Evolutionary conservation across 2,329 filamentous ascomycete species (phyloP).

Genomic region (Calonectria pteridis): DNA sequence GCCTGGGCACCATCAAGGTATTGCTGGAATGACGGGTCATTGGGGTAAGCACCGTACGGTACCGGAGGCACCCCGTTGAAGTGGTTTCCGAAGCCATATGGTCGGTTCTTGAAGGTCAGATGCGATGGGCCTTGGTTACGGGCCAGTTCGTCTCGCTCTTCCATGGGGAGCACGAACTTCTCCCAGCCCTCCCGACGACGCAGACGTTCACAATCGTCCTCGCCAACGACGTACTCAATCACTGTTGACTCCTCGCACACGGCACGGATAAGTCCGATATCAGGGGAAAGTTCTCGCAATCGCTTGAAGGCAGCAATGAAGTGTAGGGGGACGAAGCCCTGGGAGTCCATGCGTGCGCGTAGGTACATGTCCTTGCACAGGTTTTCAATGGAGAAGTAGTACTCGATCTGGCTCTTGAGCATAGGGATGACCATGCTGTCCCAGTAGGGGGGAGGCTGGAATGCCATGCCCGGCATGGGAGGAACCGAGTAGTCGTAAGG

Average conservation of each 20-base stretch:
- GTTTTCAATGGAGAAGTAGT: constrained; percentile 98
- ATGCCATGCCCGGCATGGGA: constrained; percentile 53
- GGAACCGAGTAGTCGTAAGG: constrained; percentile 56
- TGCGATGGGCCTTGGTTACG: constrained; percentile 76
- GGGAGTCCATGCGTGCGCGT: constrained; percentile 91
- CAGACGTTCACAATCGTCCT: constrained; percentile 83
- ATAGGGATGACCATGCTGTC: constrained; percentile 61
- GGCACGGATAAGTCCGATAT: constrained; percentile 79
- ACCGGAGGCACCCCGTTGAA: constrained; percentile 49
- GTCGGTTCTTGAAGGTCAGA: constrained; percentile 52
- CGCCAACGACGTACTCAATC: constrained; percentile 80
- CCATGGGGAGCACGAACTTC: constrained; percentile 80
- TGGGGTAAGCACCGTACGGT: constrained; percentile 48
- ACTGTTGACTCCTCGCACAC: constrained; percentile 79
- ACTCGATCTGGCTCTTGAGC: constrained; percentile 75
- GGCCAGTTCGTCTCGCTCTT: constrained; percentile 78
- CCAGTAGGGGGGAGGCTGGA: constrained; percentile 61
- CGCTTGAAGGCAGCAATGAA: constrained; percentile 91
- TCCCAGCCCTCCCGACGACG: constrained; percentile 83
- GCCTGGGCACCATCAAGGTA: constrained; percentile 48
- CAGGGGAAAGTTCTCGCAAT: constrained; percentile 61
- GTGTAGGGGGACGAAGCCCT: constrained; percentile 87
- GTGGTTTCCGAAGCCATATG: constrained; percentile 45
- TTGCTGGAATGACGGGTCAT: constrained; percentile 46
- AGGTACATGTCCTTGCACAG: constrained; percentile 93